phyloP scores from a whole-genome alignment of 202 grass and related monocot species.

The Elaeis oleifera region DNA sequence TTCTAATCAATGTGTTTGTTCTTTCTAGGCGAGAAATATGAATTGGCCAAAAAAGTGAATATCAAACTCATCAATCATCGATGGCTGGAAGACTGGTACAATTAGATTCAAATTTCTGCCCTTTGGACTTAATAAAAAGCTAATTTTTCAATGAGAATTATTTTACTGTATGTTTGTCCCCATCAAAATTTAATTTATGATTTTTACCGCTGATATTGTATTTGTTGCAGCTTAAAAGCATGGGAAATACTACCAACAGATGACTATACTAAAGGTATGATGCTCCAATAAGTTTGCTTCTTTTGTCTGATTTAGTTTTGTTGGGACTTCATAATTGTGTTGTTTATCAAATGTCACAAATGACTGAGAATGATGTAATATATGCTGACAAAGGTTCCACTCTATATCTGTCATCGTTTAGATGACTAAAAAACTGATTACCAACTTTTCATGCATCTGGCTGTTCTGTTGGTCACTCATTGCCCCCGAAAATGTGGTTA shows the following conservation, averaged over 20 bases:
- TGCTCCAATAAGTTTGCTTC: not conserved
- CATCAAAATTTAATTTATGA: conserved; percentile 5
- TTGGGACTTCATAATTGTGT: too few species aligned
- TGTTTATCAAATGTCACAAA: too few species aligned
- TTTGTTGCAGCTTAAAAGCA: conserved; percentile 54
- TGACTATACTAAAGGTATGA: conserved; percentile 65
- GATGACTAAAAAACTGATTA: too few species aligned
- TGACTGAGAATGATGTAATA: too few species aligned
- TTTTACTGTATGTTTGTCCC: conserved; percentile 2
- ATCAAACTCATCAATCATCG: conserved; percentile 76
- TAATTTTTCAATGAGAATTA: not conserved
- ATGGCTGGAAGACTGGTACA: conserved; percentile 89
- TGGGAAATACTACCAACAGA: conserved; percentile 68
- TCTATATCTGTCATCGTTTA: too few species aligned
- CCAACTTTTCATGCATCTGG: too few species aligned
- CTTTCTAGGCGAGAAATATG: conserved; percentile 68
- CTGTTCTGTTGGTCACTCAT: too few species aligned
- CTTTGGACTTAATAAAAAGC: too few species aligned
- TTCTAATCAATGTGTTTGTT: not conserved
- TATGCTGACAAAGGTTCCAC: too few species aligned
- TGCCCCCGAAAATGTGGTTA: too few species aligned
- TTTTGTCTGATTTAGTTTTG: conserved; percentile 9
- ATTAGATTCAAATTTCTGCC: too few species aligned
- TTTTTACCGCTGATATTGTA: not conserved
- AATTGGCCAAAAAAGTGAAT: conserved; percentile 60